Evolutionary conservation across 805 yeast genomes (phyloP), one percentile per base, ranked within the genome.

Genomic region (Myxozyma kluyveri): DNA sequence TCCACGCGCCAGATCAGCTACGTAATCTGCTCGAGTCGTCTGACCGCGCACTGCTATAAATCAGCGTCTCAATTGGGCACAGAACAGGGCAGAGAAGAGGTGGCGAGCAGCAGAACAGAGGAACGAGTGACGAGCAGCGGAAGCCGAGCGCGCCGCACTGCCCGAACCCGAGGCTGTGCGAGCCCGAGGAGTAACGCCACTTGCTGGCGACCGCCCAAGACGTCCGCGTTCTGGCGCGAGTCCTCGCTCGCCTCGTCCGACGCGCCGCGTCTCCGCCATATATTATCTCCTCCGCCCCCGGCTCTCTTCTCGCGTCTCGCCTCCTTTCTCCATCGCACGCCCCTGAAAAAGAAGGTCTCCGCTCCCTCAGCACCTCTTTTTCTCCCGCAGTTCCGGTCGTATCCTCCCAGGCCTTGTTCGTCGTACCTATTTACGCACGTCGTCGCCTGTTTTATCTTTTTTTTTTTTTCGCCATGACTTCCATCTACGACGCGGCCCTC

Each of bases 401-500:
- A 45, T 37, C 41, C 7, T 1, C 23, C 9, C 21, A 19, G 29
- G 24, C 43, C 29, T 19, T 27, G 17, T 29, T 36, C 35, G 35
- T 31, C 35, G 14, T 12, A 31, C 35, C 10, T 14, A 31, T 6
- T 22, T 22, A 36, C 7, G 6, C 17, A 17, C 22, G 17, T 17
- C n/a, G 40, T 36, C 22, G 12, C 14, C 19, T 22, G 9, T 9
- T 38, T 14, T 19, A 19, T 19, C 19, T 19, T 6, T 21, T 21
- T 38, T 21, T 4, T 21, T 21, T 7, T 21, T 17, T 21, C 24
- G 27, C n/a, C 27, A 46, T 49, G 54, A 41, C 55, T 18, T 47
- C 56, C 33, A 43, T 33, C 31, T 52, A 43, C 56, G 32, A 42
- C 47, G n/a, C 24, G 32, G 22, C 47, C 35, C 43, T 47, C 33